Evolutionary conservation across 768 basidiomycete species (phyloP), one percentile per base, ranked within the genome.

Genomic region (Suillus subalutaceus): DNA sequence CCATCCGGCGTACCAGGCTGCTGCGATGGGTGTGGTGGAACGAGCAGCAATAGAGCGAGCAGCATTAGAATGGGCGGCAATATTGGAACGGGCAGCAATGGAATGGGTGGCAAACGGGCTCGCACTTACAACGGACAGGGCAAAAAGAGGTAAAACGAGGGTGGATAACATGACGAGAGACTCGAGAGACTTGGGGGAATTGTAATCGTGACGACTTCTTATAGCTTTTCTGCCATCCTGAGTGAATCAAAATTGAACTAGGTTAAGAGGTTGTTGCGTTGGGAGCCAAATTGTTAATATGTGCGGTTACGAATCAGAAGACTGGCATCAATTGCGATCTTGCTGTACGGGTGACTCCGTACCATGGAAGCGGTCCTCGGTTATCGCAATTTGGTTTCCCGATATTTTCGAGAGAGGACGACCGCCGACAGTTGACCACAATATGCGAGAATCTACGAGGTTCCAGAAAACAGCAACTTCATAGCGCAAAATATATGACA

Each of bases 1-100:
- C 84, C 84, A 92, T 50, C 86, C 85, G 35, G 90, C 84, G 68
- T 85, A 91, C 89, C 89, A 92, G 10, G 85, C 80, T 23, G 83
- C 77, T 3, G 86, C 85, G 8, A 88, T 78, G 56, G 60, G 57
- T 16, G 13, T 23, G 15, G 57, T 40, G 15, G 37, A 40, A 13
- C 23, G 53, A 0, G 32, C 53, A 18, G 30, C 30, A 30, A 4
- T 30, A 2, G 52, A 53, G 18, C 30, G 52, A 4, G 52, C 52
- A 9, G 30, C 30, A 53, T 1, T 5, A 2, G 48, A 50, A 23
- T 23, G 48, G 48, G 48, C 48, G 12, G 10, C n/a, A 46, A n/a
- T n/a, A 15, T 41, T 15, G 6, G 52, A 53, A 30, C 30, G 52
- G 30, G 52, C 52, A 8, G 26, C 52, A 52, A 15, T 40, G 26